A percentile compares a stretch with the other conserved stretches of the same genome.
These are phyloP conservation scores for Lojkania enalia DNA, from an alignment of 2,329 filamentous ascomycete genomes.

Conservation along the genomic window DNA sequence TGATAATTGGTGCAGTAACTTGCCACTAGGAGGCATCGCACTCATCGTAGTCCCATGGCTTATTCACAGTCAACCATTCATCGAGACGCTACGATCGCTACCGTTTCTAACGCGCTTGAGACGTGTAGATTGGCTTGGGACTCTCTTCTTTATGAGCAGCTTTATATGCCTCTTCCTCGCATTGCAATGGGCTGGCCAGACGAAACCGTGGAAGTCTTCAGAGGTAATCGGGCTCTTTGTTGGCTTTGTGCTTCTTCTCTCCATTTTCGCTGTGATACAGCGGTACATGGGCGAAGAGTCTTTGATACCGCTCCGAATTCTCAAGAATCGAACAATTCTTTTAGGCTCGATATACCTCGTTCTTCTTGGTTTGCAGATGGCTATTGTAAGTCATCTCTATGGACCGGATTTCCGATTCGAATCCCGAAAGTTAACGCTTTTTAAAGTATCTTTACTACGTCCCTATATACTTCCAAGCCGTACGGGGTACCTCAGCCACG, in stretches of 20 bases:
- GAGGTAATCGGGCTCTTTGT: constrained; percentile 52
- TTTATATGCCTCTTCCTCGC: constrained; percentile 49
- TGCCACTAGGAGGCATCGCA: constrained; percentile 10
- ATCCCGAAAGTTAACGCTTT: neutral
- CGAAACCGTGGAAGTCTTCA: constrained; percentile 48
- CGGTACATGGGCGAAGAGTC: constrained; percentile 13
- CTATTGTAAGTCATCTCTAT: too few species aligned
- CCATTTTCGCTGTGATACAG: constrained; percentile 43
- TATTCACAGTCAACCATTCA: neutral
- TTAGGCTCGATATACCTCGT: neutral
- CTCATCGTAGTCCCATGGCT: constrained; percentile 6
- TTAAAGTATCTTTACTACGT: constrained; percentile 9
- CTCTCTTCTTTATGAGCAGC: constrained; percentile 43
- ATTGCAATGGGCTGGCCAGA: constrained; percentile 50
- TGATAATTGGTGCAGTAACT: constrained; percentile 7
- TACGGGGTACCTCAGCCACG: constrained; percentile 5
- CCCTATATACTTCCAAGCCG: constrained; percentile 16
- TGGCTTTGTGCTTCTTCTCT: constrained; percentile 47
- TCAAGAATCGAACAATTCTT: constrained; percentile 10
- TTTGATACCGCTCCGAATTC: constrained; percentile 13
- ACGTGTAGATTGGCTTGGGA: constrained; percentile 51
- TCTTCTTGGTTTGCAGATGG: too few species aligned
- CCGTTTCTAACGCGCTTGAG: constrained; percentile 37
- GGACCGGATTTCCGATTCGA: too few species aligned
- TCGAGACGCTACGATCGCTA: constrained; percentile 16